Evolutionary conservation across 2,329 filamentous ascomycete species (phyloP).

Genomic region (Curvularia spicifera): DNA sequence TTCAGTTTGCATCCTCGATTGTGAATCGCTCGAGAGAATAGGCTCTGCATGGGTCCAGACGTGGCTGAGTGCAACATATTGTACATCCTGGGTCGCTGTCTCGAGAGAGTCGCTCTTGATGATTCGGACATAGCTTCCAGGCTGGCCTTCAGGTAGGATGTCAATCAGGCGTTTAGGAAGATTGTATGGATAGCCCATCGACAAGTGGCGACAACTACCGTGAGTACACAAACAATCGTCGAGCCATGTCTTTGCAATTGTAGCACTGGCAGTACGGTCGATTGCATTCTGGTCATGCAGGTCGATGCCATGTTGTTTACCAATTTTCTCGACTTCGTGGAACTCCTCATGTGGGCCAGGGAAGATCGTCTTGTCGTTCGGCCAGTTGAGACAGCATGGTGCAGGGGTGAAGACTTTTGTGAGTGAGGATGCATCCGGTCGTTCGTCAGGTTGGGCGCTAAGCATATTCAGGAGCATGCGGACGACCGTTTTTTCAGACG

Average conservation of each 20-base stretch:
- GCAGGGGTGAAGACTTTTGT: constrained; percentile 45
- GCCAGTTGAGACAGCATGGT: constrained; percentile 48
- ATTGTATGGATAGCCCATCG: constrained; percentile 4
- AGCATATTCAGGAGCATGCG: constrained; percentile 44
- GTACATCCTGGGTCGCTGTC: constrained; percentile 7
- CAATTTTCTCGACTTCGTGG: constrained; percentile 33
- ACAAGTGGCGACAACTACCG: constrained; percentile 30
- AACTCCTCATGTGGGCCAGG: constrained; percentile 45
- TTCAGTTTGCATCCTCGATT: constrained; percentile 22
- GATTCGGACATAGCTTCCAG: constrained; percentile 26
- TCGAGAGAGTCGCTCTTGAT: constrained; percentile 32
- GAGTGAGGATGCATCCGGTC: constrained; percentile 41
- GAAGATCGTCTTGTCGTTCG: constrained; percentile 42
- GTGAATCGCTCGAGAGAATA: constrained; percentile 27
- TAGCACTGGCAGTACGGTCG: constrained; percentile 13
- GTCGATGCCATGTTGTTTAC: constrained; percentile 26
- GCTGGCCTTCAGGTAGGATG: constrained; percentile 26
- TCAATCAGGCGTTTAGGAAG: constrained; percentile 46
- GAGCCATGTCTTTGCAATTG: constrained; percentile 38
- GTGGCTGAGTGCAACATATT: constrained; percentile 43
- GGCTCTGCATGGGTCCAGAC: constrained; percentile 32
- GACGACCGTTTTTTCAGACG: constrained; percentile 34
- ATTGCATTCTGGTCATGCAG: constrained; percentile 1
- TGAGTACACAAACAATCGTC: constrained; percentile 38
- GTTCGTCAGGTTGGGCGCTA: constrained; percentile 33